Base-by-base conservation (phyloP, 2,329 filamentous ascomycete genomes). In the Beauveria rudraprayagi region DNA sequence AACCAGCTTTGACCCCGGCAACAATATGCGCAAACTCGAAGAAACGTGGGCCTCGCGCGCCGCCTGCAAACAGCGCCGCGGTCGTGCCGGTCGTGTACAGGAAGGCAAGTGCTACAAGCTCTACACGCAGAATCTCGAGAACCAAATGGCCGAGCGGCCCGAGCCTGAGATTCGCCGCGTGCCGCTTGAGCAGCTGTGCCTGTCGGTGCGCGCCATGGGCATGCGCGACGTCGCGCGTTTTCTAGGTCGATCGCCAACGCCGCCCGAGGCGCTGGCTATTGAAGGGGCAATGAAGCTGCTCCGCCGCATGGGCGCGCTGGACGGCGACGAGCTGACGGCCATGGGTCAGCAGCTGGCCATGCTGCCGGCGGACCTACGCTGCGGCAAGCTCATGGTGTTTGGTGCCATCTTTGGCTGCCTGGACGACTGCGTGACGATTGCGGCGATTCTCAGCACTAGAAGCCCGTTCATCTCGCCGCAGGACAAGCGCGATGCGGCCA, bases 11-110 rank as follows among this genome's bases (percentile, higher is more conserved):
- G 94, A 97, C 71, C 85, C 91, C 0, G 83, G 88, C 64, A 96
- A 89, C 71, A 96, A 96, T 70, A 96, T 97, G 87, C 89, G 95
- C 48, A 92, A 91, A 68, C 84, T 99, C 1, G 89, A 93, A 67
- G 94, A 99, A 76, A 92, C 91, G 0, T 99, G 92, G 92, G 94
- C 92, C 0, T 97, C 93, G 1, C 85, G 86, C 46, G 93, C 94
- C 9, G 93, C 94, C 4, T 96, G 92, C 72, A 96, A 97, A 74
- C 94, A 99, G 72, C 86, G 94, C 43, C 87, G 92, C 60, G 94
- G 94, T 70, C 88, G 94, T 77, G 94, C 94, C 30, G 94, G 94
- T 70, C 88, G 94, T 82, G 94, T 99, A 0, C 86, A 91, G 60
- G 90, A 90, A 26, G 94, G 94, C 60, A 87, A 86, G 66, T 97